Conservation (phyloP, 1,139 yeast species). For the Saccharomyces pastorianus region DNA sequence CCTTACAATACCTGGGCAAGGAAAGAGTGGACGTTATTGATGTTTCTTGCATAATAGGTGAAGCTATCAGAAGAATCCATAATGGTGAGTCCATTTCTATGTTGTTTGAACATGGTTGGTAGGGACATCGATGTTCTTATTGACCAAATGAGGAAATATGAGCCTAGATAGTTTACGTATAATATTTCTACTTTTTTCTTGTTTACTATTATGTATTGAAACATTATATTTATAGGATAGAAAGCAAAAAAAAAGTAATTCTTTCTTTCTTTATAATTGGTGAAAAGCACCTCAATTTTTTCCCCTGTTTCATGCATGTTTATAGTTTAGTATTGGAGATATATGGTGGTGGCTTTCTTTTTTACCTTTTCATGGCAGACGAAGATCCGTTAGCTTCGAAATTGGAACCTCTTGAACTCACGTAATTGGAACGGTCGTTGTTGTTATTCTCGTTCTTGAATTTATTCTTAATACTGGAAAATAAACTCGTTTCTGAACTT, state of each 20-base stretch:
- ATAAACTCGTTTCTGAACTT: constrained; percentile 1
- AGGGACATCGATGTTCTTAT: constrained; percentile 1
- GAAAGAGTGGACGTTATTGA: constrained; percentile 74
- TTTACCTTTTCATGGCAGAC: neutral
- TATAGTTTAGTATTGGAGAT: too few relatives aligned
- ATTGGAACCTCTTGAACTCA: neutral
- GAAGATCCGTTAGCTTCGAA: neutral
- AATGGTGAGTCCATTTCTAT: constrained; percentile 94
- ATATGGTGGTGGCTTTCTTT: too few relatives aligned
- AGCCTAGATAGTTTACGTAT: neutral
- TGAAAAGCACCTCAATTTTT: neutral
- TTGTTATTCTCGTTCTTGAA: constrained; percentile 2
- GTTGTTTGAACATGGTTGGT: constrained; percentile 86
- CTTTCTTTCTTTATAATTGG: too few relatives aligned
- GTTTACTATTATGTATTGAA: neutral
- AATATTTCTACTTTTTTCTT: neutral
- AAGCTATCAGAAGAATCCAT: constrained; percentile 89
- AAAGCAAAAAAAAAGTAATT: neutral
- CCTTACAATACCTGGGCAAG: constrained; percentile 40
- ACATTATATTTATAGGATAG: neutral
- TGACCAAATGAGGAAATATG: too few relatives aligned
- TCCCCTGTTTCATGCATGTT: neutral
- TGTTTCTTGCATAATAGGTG: constrained; percentile 81
- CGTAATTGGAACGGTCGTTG: neutral
- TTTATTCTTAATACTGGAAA: neutral